Evolutionary conservation across 208 protist genomes (phyloP).

Genomic region (Lotmaria passim): DNA sequence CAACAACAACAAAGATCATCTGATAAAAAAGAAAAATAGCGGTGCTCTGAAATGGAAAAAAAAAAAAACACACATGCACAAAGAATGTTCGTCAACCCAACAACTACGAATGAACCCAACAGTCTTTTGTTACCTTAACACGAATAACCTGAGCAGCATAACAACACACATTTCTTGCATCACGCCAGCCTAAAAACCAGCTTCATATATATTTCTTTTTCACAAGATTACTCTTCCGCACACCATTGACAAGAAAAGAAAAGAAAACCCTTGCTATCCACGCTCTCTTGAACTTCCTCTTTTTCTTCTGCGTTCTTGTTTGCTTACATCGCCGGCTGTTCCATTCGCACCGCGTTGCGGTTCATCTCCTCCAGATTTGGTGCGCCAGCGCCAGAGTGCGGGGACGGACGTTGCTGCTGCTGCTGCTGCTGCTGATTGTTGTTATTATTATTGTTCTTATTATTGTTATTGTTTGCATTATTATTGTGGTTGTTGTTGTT

Average conservation of each 20-base stretch:
- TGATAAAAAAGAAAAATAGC: slow-evolving; percentile 14
- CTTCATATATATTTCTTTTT: too few species aligned
- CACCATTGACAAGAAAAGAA: too few species aligned
- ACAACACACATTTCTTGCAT: too few species aligned
- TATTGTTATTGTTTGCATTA: slow-evolving; percentile 4
- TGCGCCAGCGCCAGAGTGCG: slow-evolving; percentile 1
- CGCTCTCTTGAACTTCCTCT: neutral
- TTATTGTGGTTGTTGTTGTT: slow-evolving; percentile 27
- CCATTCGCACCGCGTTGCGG: slow-evolving; percentile 21
- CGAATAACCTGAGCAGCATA: too few species aligned
- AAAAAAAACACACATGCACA: neutral
- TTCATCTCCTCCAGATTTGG: slow-evolving; percentile 21
- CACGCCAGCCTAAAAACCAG: too few species aligned
- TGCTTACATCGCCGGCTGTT: slow-evolving; percentile 24
- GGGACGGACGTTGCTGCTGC: neutral
- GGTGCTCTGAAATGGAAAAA: slow-evolving; percentile 6
- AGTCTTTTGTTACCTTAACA: too few species aligned
- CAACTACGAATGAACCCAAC: too few species aligned
- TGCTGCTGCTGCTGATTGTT: slow-evolving; percentile 23
- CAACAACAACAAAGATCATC: slow-evolving; percentile 21
- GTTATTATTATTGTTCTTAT: neutral
- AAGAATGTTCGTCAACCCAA: too few species aligned
- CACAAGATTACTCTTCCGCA: too few species aligned
- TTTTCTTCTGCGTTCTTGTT: neutral
- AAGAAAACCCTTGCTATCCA: too few species aligned